These are phyloP conservation scores for Kitagawia praeruptora DNA, from an alignment of 129 eudicot species.

Conservation along the genomic window DNA sequence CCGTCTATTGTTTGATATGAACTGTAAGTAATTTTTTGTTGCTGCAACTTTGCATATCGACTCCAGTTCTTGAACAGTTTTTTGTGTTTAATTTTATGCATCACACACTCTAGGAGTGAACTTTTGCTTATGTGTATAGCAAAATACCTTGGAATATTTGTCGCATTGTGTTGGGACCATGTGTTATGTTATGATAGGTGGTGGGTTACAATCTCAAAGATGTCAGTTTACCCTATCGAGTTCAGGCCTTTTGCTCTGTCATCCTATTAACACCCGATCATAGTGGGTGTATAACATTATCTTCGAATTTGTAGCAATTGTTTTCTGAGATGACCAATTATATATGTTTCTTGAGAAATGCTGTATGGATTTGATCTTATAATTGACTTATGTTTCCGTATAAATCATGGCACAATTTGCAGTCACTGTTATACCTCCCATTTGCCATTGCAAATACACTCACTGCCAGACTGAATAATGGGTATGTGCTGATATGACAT, in stretches of 20 bases:
- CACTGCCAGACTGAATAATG: slow-evolving; percentile 84
- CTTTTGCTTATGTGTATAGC: not conserved
- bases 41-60: not conserved
- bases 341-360: not conserved
- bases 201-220: not conserved
- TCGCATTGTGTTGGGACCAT: not conserved
- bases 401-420: slow-evolving; percentile 24
- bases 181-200: not conserved
- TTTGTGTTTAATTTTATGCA: not conserved
- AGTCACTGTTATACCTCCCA: slow-evolving; percentile 82
- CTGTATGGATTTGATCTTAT: not conserved
- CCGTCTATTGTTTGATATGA: not conserved
- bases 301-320: not conserved
- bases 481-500: slow-evolving; percentile 43
- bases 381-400: not conserved
- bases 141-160: not conserved
- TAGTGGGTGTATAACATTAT: not conserved
- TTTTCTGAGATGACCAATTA: not conserved
- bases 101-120: not conserved
- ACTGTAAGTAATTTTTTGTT: not conserved
- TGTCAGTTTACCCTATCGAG: not conserved
- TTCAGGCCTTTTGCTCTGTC: not conserved
- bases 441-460: slow-evolving; percentile 93
- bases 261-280: not conserved
- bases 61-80: not conserved